Conservation (phyloP, 1,284 basidiomycete genomes). For the Heterobasidion annosum region DNA sequence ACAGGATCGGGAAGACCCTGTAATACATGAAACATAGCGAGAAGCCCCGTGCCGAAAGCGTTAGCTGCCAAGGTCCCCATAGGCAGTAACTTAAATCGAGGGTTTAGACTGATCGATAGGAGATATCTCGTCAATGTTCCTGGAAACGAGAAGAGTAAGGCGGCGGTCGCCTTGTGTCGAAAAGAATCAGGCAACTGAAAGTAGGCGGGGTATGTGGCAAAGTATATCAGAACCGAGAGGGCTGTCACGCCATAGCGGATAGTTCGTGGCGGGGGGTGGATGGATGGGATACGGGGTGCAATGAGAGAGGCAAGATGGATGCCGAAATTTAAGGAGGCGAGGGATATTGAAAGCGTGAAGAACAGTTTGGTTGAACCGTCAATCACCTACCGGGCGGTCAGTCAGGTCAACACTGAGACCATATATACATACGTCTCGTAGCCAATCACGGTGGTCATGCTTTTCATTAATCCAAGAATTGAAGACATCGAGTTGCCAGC, state of each 20-base stretch:
- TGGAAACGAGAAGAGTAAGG: slow-evolving; percentile 86
- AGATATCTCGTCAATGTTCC: slow-evolving; percentile 83
- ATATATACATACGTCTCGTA: slow-evolving; percentile 64
- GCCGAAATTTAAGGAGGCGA: slow-evolving; percentile 59
- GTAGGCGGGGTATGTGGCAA: slow-evolving; percentile 69
- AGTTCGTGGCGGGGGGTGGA: slow-evolving; percentile 27
- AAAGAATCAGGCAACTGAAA: slow-evolving; percentile 62
- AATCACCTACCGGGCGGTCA: slow-evolving; percentile 49
- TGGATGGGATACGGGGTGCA: slow-evolving; percentile 29
- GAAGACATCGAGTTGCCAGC: slow-evolving; percentile 90
- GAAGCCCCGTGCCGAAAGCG: slow-evolving; percentile 67
- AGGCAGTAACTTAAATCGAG: slow-evolving; percentile 56
- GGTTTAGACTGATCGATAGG: slow-evolving; percentile 70
- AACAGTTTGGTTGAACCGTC: slow-evolving; percentile 81
- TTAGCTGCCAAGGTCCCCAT: slow-evolving; percentile 88
- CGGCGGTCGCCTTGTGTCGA: slow-evolving; percentile 77
- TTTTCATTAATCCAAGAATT: slow-evolving; percentile 75
- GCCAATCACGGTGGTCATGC: slow-evolving; percentile 51
- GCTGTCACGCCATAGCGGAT: slow-evolving; percentile 37
- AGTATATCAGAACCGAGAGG: slow-evolving; percentile 49
- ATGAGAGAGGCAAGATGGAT: slow-evolving; percentile 38
- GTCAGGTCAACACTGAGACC: slow-evolving; percentile 2
- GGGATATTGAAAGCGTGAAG: slow-evolving; percentile 68
- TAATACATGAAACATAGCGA: slow-evolving; percentile 65
- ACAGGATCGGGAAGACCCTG: slow-evolving; percentile 44